Percentiles rank a stretch among this genome's conserved stretches.
Evolutionary conservation across 2,329 filamentous ascomycete genomes (phyloP).

Genomic region (Cytospora piceae): DNA sequence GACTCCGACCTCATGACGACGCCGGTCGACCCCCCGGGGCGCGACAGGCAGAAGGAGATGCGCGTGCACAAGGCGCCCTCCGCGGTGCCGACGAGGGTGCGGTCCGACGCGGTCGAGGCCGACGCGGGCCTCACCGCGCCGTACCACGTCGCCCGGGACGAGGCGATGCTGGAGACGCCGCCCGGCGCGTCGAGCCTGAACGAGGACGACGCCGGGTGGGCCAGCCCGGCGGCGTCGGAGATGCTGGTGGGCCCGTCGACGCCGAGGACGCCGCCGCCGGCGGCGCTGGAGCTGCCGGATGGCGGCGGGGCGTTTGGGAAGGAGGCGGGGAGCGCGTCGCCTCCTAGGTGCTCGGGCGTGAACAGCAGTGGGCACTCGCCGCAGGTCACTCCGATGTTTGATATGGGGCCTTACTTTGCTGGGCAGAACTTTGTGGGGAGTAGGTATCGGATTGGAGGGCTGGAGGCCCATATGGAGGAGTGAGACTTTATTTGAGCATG

Average conservation of each 20-base stretch:
- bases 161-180: constrained; percentile 26
- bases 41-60: constrained; percentile 13
- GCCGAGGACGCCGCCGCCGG: constrained; percentile 2
- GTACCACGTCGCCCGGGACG: constrained; percentile 27
- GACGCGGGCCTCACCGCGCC: constrained; percentile 12
- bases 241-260: constrained; percentile 22
- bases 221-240: constrained; percentile 19
- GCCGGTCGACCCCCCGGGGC: constrained; percentile 22
- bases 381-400: constrained; percentile 13
- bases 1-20: constrained; percentile 33
- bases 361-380: constrained; percentile 6
- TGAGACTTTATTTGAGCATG: neutral
- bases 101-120: constrained; percentile 17
- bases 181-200: constrained; percentile 20
- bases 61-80: constrained; percentile 22
- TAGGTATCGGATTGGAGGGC: constrained; percentile 25
- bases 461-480: constrained; percentile 31
- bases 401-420: constrained; percentile 21
- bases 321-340: neutral
- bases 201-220: constrained; percentile 17
- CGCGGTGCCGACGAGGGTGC: constrained; percentile 3
- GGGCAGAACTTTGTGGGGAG: constrained; percentile 26
- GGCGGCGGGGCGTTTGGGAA: neutral
- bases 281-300: constrained; percentile 2
- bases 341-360: neutral